Percentiles rank a stretch among this genome's conserved stretches.
phyloP scores from a whole-genome alignment of 805 yeast genomes.

The Ogataea paradorogensis region DNA sequence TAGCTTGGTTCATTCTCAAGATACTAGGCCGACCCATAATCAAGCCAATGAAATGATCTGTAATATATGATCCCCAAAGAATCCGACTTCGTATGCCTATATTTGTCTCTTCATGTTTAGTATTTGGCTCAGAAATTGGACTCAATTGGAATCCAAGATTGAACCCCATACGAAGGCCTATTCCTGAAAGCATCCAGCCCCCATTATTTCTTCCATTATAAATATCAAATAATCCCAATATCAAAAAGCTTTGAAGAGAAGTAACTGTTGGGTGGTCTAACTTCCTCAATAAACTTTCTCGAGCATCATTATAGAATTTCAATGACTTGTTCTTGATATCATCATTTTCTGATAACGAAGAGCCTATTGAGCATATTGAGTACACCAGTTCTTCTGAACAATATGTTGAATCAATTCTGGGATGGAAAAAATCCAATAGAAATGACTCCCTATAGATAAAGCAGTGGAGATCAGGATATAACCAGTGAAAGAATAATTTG shows the following conservation, averaged over 20 bases:
- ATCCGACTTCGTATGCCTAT: constrained; percentile 56
- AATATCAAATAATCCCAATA: constrained; percentile 59
- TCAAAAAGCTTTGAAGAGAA: constrained; percentile 54
- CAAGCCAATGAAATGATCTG: constrained; percentile 61
- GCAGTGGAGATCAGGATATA: constrained; percentile 61
- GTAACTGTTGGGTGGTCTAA: constrained; percentile 49
- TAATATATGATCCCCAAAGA: constrained; percentile 65
- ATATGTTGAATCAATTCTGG: constrained; percentile 48
- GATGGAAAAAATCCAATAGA: constrained; percentile 57
- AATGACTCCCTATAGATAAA: constrained; percentile 65
- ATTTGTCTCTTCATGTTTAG: constrained; percentile 41
- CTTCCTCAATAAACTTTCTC: constrained; percentile 38
- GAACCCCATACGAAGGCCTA: constrained; percentile 62
- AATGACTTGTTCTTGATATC: constrained; percentile 40
- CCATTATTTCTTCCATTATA: constrained; percentile 56
- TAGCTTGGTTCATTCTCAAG: constrained; percentile 53
- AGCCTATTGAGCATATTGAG: constrained; percentile 59
- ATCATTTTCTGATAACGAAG: constrained; percentile 46
- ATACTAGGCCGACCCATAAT: constrained; percentile 58
- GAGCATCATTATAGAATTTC: constrained; percentile 46
- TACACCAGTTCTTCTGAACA: constrained; percentile 54
- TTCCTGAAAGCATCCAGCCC: constrained; percentile 64
- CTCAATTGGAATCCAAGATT: constrained; percentile 62
- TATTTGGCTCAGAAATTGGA: constrained; percentile 54
- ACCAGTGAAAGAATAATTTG: constrained; percentile 51